Percentiles rank a stretch among this genome's conserved stretches.
These are phyloP conservation scores for Hypomyces perniciosus DNA, from an alignment of 2,329 filamentous ascomycete species.

Conservation along the genomic window DNA sequence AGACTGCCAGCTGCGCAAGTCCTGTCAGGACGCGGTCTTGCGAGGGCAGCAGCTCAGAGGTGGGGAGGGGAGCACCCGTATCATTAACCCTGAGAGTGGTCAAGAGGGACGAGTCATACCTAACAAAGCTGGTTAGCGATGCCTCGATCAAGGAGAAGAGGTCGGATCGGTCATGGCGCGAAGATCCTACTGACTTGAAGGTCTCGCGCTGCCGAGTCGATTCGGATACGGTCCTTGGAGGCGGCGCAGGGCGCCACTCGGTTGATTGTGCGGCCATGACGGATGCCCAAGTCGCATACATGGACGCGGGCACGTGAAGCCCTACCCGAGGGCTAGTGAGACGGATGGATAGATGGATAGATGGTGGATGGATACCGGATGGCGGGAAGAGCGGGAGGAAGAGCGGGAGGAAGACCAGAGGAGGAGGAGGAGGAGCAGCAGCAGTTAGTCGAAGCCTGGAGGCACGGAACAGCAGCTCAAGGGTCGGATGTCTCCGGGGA, in stretches of 20 bases:
- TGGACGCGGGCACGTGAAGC: neutral
- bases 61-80: slow-evolving; percentile 3
- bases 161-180: neutral
- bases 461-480: too few species aligned
- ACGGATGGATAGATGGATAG: neutral
- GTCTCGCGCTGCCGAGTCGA: slow-evolving; percentile 13
- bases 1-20: slow-evolving; percentile 41
- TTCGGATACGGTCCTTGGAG: slow-evolving; percentile 9
- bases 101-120: slow-evolving; percentile 10
- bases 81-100: slow-evolving; percentile 3
- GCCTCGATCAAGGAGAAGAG: neutral
- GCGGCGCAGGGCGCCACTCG: slow-evolving; percentile 10
- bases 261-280: neutral
- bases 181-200: slow-evolving; percentile 9
- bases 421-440: too few species aligned
- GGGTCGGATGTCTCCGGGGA: too few species aligned
- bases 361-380: neutral
- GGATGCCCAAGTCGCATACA: neutral
- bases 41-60: slow-evolving; percentile 17
- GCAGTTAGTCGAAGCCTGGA: too few species aligned
- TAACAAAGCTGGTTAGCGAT: neutral
- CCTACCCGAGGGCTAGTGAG: neutral
- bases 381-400: neutral
- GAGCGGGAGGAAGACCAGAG: neutral
- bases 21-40: slow-evolving; percentile 34